Percentiles rank a stretch among this genome's conserved stretches.
Evolutionary conservation across 1,139 yeast species (phyloP).

Genomic region (Protomyces macrosporus): DNA sequence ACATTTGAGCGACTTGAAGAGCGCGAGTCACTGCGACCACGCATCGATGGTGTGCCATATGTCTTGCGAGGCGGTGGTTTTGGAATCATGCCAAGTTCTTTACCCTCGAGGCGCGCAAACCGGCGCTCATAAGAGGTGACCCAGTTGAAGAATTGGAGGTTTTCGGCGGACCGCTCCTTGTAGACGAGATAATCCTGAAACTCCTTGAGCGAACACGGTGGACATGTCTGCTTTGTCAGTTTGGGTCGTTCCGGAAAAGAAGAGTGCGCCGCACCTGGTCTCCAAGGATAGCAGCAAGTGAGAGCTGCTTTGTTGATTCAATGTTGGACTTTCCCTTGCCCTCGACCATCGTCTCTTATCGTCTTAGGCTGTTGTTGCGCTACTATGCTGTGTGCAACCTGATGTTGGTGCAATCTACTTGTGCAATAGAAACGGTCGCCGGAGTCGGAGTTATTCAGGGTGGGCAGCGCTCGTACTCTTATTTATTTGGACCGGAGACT

Average conservation of each 20-base stretch:
- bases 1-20: slow-evolving; percentile 6
- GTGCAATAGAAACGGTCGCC: no score
- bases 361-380: no score
- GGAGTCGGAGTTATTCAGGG: no score
- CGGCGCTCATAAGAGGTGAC: slow-evolving; percentile 15
- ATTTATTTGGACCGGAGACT: no score
- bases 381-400: no score
- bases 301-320: background rate
- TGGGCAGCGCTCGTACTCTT: no score
- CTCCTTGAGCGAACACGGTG: slow-evolving; percentile 24
- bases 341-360: background rate
- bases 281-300: slow-evolving; percentile 19
- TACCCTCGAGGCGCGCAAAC: slow-evolving; percentile 6
- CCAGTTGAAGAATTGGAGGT: slow-evolving; percentile 24
- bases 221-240: slow-evolving; percentile 10
- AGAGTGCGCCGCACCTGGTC: slow-evolving; percentile 11
- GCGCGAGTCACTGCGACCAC: slow-evolving; percentile 14
- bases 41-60: slow-evolving; percentile 12
- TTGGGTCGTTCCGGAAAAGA: background rate
- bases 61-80: slow-evolving; percentile 15
- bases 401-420: no score
- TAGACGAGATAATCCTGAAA: slow-evolving; percentile 24
- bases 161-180: slow-evolving; percentile 24
- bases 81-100: slow-evolving; percentile 2
- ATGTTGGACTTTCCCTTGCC: background rate